Evolutionary conservation across 495 filamentous ascomycete genomes (phyloP).

Genomic region (Penicillium angulare): DNA sequence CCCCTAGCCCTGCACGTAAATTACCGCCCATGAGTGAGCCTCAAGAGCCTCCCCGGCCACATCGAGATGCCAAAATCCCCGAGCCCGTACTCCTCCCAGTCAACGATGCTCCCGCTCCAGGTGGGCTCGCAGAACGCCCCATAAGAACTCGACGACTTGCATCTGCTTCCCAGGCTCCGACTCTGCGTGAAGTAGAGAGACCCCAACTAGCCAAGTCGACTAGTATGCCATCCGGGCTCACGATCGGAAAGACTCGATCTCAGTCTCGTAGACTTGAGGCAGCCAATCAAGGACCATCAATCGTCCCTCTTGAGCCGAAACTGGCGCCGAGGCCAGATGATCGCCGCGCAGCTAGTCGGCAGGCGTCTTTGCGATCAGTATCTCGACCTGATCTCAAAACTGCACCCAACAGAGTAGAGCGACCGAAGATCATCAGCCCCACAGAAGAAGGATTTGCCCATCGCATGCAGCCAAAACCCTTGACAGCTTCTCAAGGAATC

Average conservation of each 20-base stretch:
- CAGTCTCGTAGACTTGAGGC: constrained; percentile 43
- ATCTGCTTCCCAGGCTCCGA: constrained; percentile 37
- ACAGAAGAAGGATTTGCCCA: constrained; percentile 8
- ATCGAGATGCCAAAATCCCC: constrained; percentile 19
- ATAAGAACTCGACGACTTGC: constrained; percentile 39
- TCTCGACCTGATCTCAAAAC: constrained; percentile 18
- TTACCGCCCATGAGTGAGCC: constrained; percentile 32
- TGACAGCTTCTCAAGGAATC: constrained; percentile 18
- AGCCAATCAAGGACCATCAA: constrained; percentile 22
- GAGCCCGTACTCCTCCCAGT: constrained; percentile 6
- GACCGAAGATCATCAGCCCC: constrained; percentile 7
- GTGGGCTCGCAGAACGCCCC: constrained; percentile 44
- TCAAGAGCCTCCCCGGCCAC: constrained; percentile 9
- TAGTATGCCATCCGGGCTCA: constrained; percentile 34
- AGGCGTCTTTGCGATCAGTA: constrained; percentile 18
- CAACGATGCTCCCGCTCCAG: constrained; percentile 13
- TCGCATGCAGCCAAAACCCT: constrained; percentile 7
- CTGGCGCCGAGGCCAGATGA: constrained; percentile 23
- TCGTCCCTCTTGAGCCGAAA: constrained; percentile 22
- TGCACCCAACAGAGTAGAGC: constrained; percentile 9
- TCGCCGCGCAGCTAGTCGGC: constrained; percentile 5
- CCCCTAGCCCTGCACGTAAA: constrained; percentile 29
- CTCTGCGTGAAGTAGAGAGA: constrained; percentile 30
- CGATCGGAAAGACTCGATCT: constrained; percentile 47
- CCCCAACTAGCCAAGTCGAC: constrained; percentile 30